Percentiles rank a stretch among this genome's conserved stretches.
Conservation (phyloP, 805 yeast species). For the Vanderwaltozyma tropicalis region DNA sequence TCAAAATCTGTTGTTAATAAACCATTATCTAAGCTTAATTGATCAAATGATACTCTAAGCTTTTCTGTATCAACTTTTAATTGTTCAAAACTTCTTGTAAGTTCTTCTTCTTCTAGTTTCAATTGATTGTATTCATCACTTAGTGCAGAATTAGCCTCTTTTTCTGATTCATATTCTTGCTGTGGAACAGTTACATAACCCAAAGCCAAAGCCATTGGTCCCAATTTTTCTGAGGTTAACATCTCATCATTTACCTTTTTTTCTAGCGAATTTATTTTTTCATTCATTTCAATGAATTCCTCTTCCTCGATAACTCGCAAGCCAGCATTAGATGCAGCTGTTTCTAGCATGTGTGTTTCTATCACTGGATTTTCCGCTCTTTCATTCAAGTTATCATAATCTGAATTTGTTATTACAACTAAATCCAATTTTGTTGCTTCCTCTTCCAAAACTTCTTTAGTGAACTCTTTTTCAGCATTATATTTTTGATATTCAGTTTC, state of each 20-base stretch:
- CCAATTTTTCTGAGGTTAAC: too few species aligned
- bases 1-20: not conserved
- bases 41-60: not conserved
- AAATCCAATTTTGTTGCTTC: slow-evolving; percentile 20
- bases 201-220: too few species aligned
- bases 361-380: not conserved
- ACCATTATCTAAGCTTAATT: not conserved
- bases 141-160: not conserved
- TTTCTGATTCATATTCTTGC: too few species aligned
- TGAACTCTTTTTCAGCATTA: not conserved
- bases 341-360: too few species aligned
- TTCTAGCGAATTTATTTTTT: too few species aligned
- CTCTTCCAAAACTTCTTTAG: slow-evolving; percentile 7
- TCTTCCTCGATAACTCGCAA: too few species aligned
- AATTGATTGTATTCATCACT: too few species aligned
- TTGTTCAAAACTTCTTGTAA: not conserved
- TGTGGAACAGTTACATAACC: too few species aligned
- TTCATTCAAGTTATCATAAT: slow-evolving; percentile 5
- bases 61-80: not conserved
- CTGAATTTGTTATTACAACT: slow-evolving; percentile 6
- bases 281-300: too few species aligned
- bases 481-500: too few species aligned
- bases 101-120: not conserved
- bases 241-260: too few species aligned
- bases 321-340: too few species aligned